A percentile compares a stretch with the other conserved stretches of the same genome.
Evolutionary conservation across 164 flowering plant species (phyloP).

Genomic region (Dillenia turbinata): DNA sequence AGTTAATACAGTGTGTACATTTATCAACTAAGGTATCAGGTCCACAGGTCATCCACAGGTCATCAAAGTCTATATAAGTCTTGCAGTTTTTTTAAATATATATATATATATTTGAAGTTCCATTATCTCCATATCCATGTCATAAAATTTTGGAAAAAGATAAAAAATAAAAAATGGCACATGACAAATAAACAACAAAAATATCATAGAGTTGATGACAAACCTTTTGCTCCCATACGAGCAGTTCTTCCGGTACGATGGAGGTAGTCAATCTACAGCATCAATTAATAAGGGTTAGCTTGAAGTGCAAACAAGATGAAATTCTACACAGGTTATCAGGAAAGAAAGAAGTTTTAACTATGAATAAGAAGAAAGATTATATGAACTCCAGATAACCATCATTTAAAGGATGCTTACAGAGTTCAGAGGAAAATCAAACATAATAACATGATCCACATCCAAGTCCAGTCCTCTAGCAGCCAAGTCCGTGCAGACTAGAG

Average conservation of each 20-base stretch:
- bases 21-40: too few relatives aligned
- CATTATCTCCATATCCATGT: background rate
- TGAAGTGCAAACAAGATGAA: background rate
- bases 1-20: too few relatives aligned
- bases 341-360: background rate
- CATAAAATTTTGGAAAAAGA: background rate
- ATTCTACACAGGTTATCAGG: too few relatives aligned
- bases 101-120: too few relatives aligned
- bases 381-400: background rate
- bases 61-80: too few relatives aligned
- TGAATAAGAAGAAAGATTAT: background rate
- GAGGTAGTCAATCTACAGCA: slow-evolving; percentile 88
- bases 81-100: too few relatives aligned
- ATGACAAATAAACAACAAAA: background rate
- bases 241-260: slow-evolving; percentile 99
- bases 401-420: slow-evolving; percentile 49
- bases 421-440: slow-evolving; percentile 92
- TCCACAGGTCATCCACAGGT: too few relatives aligned
- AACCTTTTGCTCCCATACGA: slow-evolving; percentile 99
- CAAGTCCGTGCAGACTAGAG: slow-evolving; percentile 94
- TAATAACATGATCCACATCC: slow-evolving; percentile 97
- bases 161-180: background rate
- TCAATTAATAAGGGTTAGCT: slow-evolving; percentile 3
- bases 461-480: slow-evolving; percentile 97
- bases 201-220: background rate